These are phyloP conservation scores for Dovyalis caffra DNA, from an alignment of 345 rosid genomes.

Conservation along the genomic window DNA sequence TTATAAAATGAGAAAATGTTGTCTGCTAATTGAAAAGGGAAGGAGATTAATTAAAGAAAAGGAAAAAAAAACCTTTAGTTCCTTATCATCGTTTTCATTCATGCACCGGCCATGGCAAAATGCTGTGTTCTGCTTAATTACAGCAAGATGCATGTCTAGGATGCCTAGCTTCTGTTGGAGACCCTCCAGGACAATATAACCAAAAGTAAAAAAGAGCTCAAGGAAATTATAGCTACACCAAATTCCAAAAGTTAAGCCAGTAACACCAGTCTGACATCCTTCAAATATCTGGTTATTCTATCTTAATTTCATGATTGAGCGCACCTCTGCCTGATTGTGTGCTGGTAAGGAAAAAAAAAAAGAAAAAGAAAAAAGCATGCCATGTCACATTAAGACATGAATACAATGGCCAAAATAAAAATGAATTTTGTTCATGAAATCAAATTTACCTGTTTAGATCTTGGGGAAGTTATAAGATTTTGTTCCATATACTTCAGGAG, in stretches of 20 bases:
- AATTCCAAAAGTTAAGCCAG: background rate
- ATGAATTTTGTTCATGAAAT: no score
- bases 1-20: no score
- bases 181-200: background rate
- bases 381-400: slow-evolving; percentile 1
- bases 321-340: slow-evolving; percentile 4
- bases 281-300: slow-evolving; percentile 19
- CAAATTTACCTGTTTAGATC: slow-evolving; percentile 22
- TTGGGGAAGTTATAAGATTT: slow-evolving; percentile 15
- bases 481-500: slow-evolving; percentile 22
- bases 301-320: slow-evolving; percentile 7
- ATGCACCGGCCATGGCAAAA: background rate
- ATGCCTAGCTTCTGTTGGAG: background rate
- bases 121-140: background rate
- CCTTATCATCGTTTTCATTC: background rate
- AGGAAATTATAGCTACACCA: background rate
- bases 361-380: background rate
- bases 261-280: background rate
- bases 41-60: background rate
- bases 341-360: slow-evolving; percentile 13
- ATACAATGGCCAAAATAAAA: background rate
- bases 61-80: background rate
- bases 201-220: no score
- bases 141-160: background rate
- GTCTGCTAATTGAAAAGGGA: no score